These are phyloP conservation scores for Cladosporium phlei DNA, from an alignment of 2,329 filamentous ascomycete genomes.

Conservation along the genomic window DNA sequence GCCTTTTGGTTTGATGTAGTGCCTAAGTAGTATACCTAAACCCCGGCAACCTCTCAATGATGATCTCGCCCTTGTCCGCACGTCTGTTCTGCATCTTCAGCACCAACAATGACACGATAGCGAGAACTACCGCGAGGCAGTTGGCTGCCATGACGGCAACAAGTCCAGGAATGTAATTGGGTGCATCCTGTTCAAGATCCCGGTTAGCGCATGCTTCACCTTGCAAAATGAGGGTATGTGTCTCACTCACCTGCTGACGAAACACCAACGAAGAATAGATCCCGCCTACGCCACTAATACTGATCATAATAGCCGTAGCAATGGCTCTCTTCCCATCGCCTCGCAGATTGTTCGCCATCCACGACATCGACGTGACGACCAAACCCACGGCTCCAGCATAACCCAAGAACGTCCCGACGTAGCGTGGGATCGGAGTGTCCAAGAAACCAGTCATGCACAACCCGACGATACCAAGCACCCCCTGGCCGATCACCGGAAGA, in stretches of 20 bases:
- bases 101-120: conserved; percentile 16
- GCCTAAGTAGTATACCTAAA: conserved; percentile 18
- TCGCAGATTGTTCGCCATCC: conserved; percentile 74
- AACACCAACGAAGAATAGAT: conserved; percentile 18
- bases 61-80: conserved; percentile 15
- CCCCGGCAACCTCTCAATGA: conserved; percentile 17
- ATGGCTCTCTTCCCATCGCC: conserved; percentile 18
- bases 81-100: conserved; percentile 18
- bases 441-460: conserved; percentile 51
- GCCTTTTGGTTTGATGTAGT: no score
- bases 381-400: conserved; percentile 72
- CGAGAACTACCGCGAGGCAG: conserved; percentile 3
- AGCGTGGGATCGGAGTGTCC: conserved; percentile 52
- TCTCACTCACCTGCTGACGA: conserved; percentile 14
- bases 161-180: conserved; percentile 20
- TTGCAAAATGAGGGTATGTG: no score
- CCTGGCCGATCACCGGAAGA: conserved; percentile 64
- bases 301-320: conserved; percentile 17
- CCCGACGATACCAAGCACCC: conserved; percentile 53
- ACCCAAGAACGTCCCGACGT: conserved; percentile 69
- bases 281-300: conserved; percentile 13
- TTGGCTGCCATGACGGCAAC: conserved; percentile 17
- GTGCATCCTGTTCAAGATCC: conserved; percentile 40
- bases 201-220: no score
- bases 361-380: conserved; percentile 66